Evolutionary conservation across 139 green algal genomes (phyloP), one percentile per base, ranked within the genome.

Genomic region (Raphidocelis subcapitata): DNA sequence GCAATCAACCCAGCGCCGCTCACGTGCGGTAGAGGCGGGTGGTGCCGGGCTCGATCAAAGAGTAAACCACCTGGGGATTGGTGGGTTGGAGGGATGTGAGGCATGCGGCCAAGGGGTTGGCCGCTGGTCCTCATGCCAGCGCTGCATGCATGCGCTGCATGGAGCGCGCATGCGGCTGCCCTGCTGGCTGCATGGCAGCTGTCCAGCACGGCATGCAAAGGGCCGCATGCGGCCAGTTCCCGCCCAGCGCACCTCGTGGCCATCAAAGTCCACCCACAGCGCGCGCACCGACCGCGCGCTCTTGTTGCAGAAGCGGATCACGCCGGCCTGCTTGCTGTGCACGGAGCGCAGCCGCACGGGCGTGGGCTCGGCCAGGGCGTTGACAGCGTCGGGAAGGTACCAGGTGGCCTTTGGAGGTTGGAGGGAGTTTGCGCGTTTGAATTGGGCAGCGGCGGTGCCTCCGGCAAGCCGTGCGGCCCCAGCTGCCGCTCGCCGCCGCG

Each of bases 231-330:
- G 3, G 5, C 35, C 26, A 71, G 24, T 14, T 57, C 33, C 36
- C 5, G 31, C 0, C 28, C 41, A 26, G 26, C 67, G 61, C 31
- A 80, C 65, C 65, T 77, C 77, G 35, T 79, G 49, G 51, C 79
- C 79, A 26, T 69, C 37, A 46, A 85, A 87, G 70, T 87, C 67
- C 2, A 87, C 5, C 82, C 82, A 87, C 5, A 86, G 57, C 8
- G 74, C 71, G 0, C 72, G 29, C 12, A 81, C 70, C 35, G 26
- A 51, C 44, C 54, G 32, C 4, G 28, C 23, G n/a, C 26, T 67
- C 24, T 73, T 51, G 71, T 87, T 87, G 29, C 1, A 47, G 55
- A 87, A 87, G 2, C 47, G 60, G 32, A 85, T 77, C 2, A 77
- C 57, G 24, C 63, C 47, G 20, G 47, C 49, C 54, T 80, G 54